Evolutionary conservation across 768 basidiomycete genomes (phyloP).

Genomic region (Macrocybe gigantea): DNA sequence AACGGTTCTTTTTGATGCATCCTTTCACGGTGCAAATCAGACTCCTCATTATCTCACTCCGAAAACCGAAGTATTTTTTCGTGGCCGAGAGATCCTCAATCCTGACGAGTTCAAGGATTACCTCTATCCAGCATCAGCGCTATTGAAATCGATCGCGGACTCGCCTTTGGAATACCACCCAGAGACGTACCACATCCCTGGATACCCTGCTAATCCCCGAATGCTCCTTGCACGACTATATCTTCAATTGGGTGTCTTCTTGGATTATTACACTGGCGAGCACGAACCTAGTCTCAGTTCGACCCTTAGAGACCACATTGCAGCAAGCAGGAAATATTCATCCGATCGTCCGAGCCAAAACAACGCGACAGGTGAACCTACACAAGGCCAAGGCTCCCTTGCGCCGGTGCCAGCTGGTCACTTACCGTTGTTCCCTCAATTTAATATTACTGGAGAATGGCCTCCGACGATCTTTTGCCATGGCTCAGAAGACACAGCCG

Average conservation of each 20-base stretch:
- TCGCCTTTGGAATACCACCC: slow-evolving; percentile 45
- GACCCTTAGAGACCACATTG: slow-evolving; percentile 25
- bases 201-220: slow-evolving; percentile 57
- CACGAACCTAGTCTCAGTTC: slow-evolving; percentile 43
- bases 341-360: background rate
- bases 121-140: slow-evolving; percentile 16
- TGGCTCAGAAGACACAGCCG: slow-evolving; percentile 42
- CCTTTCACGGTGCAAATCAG: slow-evolving; percentile 21
- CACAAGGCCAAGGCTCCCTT: slow-evolving; percentile 2
- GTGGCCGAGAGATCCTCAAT: slow-evolving; percentile 50
- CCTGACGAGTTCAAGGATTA: slow-evolving; percentile 38
- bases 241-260: slow-evolving; percentile 48
- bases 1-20: background rate
- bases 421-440: slow-evolving; percentile 39
- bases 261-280: slow-evolving; percentile 55
- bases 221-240: slow-evolving; percentile 54
- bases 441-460: slow-evolving; percentile 28
- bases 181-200: slow-evolving; percentile 38
- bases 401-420: slow-evolving; percentile 22
- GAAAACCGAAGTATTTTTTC: slow-evolving; percentile 47
- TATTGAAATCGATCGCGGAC: slow-evolving; percentile 25
- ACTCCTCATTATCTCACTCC: slow-evolving; percentile 42
- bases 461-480: slow-evolving; percentile 44
- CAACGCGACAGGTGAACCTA: slow-evolving; percentile 1
- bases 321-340: background rate